Conservation (phyloP, 2,329 filamentous ascomycete genomes). For the Colletotrichum gloeosporioides region DNA sequence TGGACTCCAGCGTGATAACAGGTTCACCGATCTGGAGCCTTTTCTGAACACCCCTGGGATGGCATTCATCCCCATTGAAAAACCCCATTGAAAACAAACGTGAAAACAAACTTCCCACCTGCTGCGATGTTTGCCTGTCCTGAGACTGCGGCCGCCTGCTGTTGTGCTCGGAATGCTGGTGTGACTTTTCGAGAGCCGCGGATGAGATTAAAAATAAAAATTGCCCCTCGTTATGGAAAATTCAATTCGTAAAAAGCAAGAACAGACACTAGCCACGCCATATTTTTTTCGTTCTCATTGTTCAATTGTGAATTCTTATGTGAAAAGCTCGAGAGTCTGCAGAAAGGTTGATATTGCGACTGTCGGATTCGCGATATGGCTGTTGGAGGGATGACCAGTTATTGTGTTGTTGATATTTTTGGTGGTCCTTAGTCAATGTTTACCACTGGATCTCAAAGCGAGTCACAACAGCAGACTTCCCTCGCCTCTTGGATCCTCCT, state of each 20-base stretch:
- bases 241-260: neutral
- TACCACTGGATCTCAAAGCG: neutral
- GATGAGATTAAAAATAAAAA: neutral
- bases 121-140: neutral
- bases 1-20: neutral
- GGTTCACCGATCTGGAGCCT: neutral
- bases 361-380: neutral
- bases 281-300: neutral
- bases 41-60: neutral
- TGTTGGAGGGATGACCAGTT: neutral
- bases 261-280: neutral
- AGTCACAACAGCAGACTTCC: neutral
- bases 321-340: neutral
- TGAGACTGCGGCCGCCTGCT: neutral
- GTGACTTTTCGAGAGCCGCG: constrained; percentile 11
- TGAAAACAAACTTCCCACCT: neutral
- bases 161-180: constrained; percentile 6
- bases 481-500: neutral
- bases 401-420: neutral
- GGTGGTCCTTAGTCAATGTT: neutral
- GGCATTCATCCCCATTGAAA: neutral
- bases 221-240: neutral
- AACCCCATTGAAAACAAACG: neutral
- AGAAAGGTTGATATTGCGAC: neutral
- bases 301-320: neutral